Evolutionary conservation across 805 yeast genomes (phyloP).

Genomic region (Saccharomycopsis schoenii): DNA sequence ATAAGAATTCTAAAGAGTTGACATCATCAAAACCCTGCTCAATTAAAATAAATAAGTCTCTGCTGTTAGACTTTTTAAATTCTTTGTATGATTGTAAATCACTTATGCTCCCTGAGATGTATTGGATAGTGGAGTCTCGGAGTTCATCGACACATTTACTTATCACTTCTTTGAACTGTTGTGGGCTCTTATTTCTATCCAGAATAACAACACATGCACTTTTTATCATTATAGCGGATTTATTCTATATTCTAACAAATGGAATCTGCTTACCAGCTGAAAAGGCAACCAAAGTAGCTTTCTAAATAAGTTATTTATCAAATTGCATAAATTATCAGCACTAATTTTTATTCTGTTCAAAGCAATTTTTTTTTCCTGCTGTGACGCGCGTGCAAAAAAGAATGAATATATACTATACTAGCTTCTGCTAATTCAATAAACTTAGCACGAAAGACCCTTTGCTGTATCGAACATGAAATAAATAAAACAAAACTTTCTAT

Average conservation of each 20-base stretch:
- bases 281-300: too few relatives aligned
- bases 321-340: too few relatives aligned
- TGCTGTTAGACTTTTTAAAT: background rate
- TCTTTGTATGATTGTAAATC: conserved; percentile 1
- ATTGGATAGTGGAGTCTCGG: background rate
- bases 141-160: background rate
- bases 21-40: conserved; percentile 21
- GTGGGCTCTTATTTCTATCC: background rate
- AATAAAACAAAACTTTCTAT: background rate
- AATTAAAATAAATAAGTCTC: conserved; percentile 24
- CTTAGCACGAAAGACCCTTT: too few relatives aligned
- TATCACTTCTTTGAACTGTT: background rate
- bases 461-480: too few relatives aligned
- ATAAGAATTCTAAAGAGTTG: conserved; percentile 23
- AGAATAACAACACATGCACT: conserved; percentile 1
- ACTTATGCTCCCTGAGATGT: background rate
- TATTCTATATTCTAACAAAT: too few relatives aligned
- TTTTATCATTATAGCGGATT: background rate
- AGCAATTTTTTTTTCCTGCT: too few relatives aligned
- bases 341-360: too few relatives aligned
- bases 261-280: too few relatives aligned
- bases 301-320: too few relatives aligned
- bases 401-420: too few relatives aligned
- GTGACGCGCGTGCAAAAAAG: too few relatives aligned
- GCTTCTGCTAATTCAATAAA: too few relatives aligned